Conservation (phyloP, 2,329 filamentous ascomycete species). For the Fusarium burgessii region DNA sequence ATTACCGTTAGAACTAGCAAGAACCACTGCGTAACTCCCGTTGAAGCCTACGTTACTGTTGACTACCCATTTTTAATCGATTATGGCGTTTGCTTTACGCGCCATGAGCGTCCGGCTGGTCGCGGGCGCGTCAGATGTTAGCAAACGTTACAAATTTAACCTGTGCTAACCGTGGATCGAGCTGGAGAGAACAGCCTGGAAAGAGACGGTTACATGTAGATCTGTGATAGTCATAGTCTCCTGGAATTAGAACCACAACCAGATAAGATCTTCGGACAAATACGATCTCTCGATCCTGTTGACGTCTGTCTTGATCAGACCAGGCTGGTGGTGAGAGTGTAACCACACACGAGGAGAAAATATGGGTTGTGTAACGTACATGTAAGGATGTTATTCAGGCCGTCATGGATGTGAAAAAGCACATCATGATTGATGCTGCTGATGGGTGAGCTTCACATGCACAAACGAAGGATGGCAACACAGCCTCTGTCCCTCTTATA, state of each 20-base stretch:
- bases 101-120: slow-evolving; percentile 21
- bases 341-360: slow-evolving; percentile 11
- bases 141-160: slow-evolving; percentile 3
- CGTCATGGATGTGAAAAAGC: slow-evolving; percentile 3
- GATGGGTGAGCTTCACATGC: background rate
- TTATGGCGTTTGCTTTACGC: slow-evolving; percentile 23
- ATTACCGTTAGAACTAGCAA: slow-evolving; percentile 1
- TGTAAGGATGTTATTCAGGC: slow-evolving; percentile 3
- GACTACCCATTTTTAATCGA: background rate
- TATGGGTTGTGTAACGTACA: slow-evolving; percentile 12
- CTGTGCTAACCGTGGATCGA: slow-evolving; percentile 11
- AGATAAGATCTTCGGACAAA: slow-evolving; percentile 32
- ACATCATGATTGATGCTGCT: background rate
- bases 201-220: slow-evolving; percentile 21
- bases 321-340: slow-evolving; percentile 7
- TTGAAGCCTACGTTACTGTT: slow-evolving; percentile 5
- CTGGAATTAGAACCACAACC: slow-evolving; percentile 15
- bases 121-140: slow-evolving; percentile 5
- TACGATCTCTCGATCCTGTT: slow-evolving; percentile 14
- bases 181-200: background rate
- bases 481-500: slow-evolving; percentile 12
- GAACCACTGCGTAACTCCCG: slow-evolving; percentile 22
- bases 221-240: slow-evolving; percentile 13
- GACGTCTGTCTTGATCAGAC: slow-evolving; percentile 10
- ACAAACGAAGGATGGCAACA: background rate